A percentile compares a stretch with the other conserved stretches of the same genome.
These are phyloP conservation scores for Suillus bovinus DNA, from an alignment of 768 basidiomycete species.

Conservation along the genomic window DNA sequence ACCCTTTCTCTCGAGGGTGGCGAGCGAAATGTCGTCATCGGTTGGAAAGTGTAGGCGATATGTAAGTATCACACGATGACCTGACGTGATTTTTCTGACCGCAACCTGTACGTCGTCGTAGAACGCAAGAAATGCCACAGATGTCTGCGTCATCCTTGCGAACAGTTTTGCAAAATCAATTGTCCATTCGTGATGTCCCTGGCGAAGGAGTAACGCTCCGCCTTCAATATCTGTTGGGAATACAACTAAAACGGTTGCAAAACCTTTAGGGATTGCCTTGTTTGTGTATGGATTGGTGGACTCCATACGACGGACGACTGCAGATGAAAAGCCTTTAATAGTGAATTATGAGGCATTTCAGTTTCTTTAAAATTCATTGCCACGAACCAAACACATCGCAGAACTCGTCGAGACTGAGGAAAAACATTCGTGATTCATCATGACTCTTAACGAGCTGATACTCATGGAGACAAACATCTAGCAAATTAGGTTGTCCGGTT, in stretches of 20 bases:
- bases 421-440: neutral
- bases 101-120: conserved; percentile 48
- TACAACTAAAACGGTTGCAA: conserved; percentile 54
- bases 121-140: conserved; percentile 42
- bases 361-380: neutral
- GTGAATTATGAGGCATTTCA: neutral
- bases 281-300: conserved; percentile 14
- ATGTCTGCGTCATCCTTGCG: conserved; percentile 4
- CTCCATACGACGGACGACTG: neutral
- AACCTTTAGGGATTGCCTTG: conserved; percentile 45
- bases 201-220: conserved; percentile 42
- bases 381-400: neutral
- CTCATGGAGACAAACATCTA: neutral
- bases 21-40: conserved; percentile 39
- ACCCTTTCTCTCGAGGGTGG: neutral
- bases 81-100: conserved; percentile 40
- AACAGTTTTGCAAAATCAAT: conserved; percentile 38
- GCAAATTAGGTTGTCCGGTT: neutral
- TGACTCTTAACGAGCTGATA: neutral
- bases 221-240: conserved; percentile 48
- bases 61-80: conserved; percentile 45
- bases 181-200: conserved; percentile 34
- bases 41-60: conserved; percentile 39
- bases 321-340: neutral
- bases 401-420: neutral